Evolutionary conservation across 257 asterid species (phyloP).

Genomic region (Craterostigma plantagineum): DNA sequence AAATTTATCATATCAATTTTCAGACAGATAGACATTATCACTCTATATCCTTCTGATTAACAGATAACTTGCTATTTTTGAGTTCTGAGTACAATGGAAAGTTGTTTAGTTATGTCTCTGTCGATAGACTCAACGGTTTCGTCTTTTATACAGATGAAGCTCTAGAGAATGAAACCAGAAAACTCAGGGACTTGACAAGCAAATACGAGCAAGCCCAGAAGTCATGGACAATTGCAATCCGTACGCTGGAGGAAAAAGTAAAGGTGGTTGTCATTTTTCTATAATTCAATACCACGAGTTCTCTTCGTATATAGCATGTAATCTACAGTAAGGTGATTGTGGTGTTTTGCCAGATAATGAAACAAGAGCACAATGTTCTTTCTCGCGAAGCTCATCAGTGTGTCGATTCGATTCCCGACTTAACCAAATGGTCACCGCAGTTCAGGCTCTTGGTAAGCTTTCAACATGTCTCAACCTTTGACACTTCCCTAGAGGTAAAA

Average conservation of each 20-base stretch:
- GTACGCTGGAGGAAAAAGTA: conserved; percentile 42
- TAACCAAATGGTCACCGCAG: conserved; percentile 79
- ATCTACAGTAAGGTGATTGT: conserved; percentile 1
- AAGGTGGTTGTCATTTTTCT: conserved; percentile 28
- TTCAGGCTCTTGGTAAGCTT: conserved; percentile 76
- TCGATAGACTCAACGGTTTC: neutral
- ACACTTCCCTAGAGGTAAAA: conserved; percentile 4
- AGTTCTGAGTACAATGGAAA: too few species aligned
- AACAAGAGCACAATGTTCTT: conserved; percentile 61
- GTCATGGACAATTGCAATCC: conserved; percentile 46
- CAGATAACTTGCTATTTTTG: too few species aligned
- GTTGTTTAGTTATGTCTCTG: neutral
- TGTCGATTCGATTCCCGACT: conserved; percentile 64
- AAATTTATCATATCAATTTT: too few species aligned
- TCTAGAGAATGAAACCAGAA: conserved; percentile 42
- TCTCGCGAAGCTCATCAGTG: conserved; percentile 88
- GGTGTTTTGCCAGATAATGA: conserved; percentile 45
- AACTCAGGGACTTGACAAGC: conserved; percentile 39
- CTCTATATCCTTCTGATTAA: too few species aligned
- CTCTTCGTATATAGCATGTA: conserved; percentile 1
- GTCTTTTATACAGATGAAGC: conserved; percentile 36
- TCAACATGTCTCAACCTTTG: neutral
- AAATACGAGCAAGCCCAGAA: conserved; percentile 49
- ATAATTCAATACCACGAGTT: neutral
- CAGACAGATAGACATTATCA: too few species aligned